A percentile compares a stretch with the other conserved stretches of the same genome.
Conservation (phyloP, 306 rosid genomes). For the Cucurbita ficifolia region DNA sequence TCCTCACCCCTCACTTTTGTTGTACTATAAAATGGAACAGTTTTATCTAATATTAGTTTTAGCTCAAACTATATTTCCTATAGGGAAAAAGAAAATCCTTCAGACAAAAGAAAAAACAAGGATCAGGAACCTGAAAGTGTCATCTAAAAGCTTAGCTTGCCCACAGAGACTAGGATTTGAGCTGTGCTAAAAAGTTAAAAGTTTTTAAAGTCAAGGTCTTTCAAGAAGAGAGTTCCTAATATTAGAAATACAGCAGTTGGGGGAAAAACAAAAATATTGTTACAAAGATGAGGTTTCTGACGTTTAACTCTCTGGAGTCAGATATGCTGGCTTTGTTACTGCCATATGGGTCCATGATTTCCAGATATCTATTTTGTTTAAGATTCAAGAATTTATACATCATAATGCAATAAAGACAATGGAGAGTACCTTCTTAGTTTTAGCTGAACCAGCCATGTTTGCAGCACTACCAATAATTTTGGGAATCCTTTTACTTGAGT, state of each 20-base stretch:
- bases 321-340: background rate
- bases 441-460: slow-evolving; percentile 72
- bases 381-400: background rate
- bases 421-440: slow-evolving; percentile 55
- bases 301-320: too few relatives aligned
- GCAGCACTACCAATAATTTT: slow-evolving; percentile 86
- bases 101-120: background rate
- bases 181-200: background rate
- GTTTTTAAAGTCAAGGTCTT: background rate
- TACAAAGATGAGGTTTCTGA: background rate
- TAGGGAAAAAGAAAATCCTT: background rate
- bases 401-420: background rate
- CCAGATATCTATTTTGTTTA: background rate
- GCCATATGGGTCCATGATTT: background rate
- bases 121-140: background rate
- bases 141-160: background rate
- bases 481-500: slow-evolving; percentile 75
- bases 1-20: background rate
- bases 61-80: background rate
- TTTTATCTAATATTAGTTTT: background rate
- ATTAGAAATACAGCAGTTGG: background rate
- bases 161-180: background rate
- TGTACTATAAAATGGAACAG: background rate
- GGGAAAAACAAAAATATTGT: background rate
- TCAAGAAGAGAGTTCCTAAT: background rate